phyloP scores from a whole-genome alignment of 2,329 filamentous ascomycete species.

The Penicillium brevicompactum region DNA sequence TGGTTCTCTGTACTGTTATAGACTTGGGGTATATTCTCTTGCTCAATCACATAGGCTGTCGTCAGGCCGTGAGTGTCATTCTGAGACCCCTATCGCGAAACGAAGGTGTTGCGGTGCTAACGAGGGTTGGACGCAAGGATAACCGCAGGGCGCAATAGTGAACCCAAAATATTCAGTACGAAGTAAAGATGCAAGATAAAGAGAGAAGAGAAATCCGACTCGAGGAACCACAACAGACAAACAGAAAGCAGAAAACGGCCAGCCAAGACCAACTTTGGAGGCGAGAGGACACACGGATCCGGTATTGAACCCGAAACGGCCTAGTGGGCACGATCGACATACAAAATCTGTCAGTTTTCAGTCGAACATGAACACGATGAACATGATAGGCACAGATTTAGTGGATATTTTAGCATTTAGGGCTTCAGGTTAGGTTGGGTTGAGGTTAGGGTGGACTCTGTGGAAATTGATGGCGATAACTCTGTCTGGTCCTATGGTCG shows the following conservation, averaged over 20 bases:
- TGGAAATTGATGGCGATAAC: neutral
- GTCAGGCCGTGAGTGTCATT: neutral
- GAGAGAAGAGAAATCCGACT: neutral
- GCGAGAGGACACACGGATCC: neutral
- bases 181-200: neutral
- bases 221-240: neutral
- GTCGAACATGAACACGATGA: neutral
- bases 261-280: conserved; percentile 5
- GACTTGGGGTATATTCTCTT: neutral
- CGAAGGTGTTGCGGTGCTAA: conserved; percentile 6
- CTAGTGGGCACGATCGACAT: conserved; percentile 5
- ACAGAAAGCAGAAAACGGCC: neutral
- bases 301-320: conserved; percentile 6
- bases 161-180: neutral
- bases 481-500: neutral
- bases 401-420: no score
- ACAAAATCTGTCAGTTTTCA: neutral
- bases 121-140: conserved; percentile 11
- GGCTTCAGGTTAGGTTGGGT: no score
- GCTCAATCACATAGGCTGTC: neutral
- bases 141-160: conserved; percentile 2
- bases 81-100: conserved; percentile 4
- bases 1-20: neutral
- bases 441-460: neutral
- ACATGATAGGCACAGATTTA: neutral